Conservation (phyloP, 805 yeast genomes). For the Blastobotrys parvus region DNA sequence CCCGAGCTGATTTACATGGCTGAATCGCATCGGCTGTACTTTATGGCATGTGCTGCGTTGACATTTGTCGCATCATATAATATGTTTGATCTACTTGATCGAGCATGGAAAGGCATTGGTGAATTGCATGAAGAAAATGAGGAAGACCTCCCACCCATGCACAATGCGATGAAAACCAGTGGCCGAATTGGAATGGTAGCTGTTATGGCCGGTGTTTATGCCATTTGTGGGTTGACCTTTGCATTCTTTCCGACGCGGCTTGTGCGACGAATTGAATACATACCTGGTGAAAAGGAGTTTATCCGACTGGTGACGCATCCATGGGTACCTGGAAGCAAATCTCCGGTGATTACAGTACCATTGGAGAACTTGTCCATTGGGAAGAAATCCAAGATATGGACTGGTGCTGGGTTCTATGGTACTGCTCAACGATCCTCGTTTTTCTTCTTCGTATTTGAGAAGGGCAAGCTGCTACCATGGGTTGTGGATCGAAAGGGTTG, state of each 20-base stretch:
- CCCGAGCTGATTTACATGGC: conserved; percentile 78
- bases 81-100: conserved; percentile 43
- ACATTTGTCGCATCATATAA: conserved; percentile 68
- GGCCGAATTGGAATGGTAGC: conserved; percentile 32
- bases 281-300: conserved; percentile 46
- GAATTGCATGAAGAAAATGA: conserved; percentile 46
- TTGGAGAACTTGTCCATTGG: conserved; percentile 46
- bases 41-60: conserved; percentile 57
- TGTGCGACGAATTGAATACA: conserved; percentile 66
- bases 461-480: conserved; percentile 52
- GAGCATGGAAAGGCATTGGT: conserved; percentile 44
- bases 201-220: conserved; percentile 29
- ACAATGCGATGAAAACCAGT: conserved; percentile 30
- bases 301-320: conserved; percentile 70
- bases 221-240: conserved; percentile 36
- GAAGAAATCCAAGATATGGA: conserved; percentile 61
- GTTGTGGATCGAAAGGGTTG: conserved; percentile 77
- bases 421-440: conserved; percentile 68
- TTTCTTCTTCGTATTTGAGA: conserved; percentile 63
- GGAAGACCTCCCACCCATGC: conserved; percentile 35
- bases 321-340: conserved; percentile 61
- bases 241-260: conserved; percentile 59
- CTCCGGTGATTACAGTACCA: conserved; percentile 67
- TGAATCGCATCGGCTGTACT: conserved; percentile 74
- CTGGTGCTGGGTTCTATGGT: conserved; percentile 84